Conservation (phyloP, 371 early-diverging fungal genomes). For the Lichtheimia ramosa region DNA sequence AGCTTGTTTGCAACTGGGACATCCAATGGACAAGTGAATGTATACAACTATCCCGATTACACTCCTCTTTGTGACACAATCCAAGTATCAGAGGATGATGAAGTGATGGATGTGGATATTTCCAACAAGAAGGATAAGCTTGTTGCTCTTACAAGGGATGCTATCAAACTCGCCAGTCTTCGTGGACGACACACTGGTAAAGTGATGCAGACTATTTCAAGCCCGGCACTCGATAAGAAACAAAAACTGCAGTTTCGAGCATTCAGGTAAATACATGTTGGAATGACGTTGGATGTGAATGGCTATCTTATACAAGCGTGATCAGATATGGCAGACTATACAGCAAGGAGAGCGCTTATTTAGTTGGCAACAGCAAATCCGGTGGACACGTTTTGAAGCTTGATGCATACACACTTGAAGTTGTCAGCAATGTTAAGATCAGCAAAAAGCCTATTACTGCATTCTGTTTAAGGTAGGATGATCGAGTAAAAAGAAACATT, state of each 20-base stretch:
- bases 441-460: conserved; percentile 43
- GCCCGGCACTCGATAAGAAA: conserved; percentile 50
- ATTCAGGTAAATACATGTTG: conserved; percentile 36
- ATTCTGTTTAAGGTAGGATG: conserved; percentile 25
- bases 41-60: conserved; percentile 56
- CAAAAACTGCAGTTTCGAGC: conserved; percentile 46
- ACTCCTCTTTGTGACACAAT: conserved; percentile 12
- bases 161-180: conserved; percentile 86
- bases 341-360: conserved; percentile 40
- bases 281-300: neutral
- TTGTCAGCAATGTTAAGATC: conserved; percentile 18
- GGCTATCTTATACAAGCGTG: neutral
- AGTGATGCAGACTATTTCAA: conserved; percentile 57
- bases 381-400: conserved; percentile 30
- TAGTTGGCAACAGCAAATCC: conserved; percentile 33
- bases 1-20: conserved; percentile 63
- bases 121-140: conserved; percentile 87
- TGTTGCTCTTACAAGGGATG: conserved; percentile 93
- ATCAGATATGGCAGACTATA: conserved; percentile 54
- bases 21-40: conserved; percentile 62
- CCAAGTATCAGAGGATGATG: conserved; percentile 29
- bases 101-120: conserved; percentile 67
- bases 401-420: conserved; percentile 43
- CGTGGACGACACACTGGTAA: conserved; percentile 53
- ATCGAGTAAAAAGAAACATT: neutral